phyloP scores from a whole-genome alignment of 345 rosid species.

The Syzygium aromaticum region DNA sequence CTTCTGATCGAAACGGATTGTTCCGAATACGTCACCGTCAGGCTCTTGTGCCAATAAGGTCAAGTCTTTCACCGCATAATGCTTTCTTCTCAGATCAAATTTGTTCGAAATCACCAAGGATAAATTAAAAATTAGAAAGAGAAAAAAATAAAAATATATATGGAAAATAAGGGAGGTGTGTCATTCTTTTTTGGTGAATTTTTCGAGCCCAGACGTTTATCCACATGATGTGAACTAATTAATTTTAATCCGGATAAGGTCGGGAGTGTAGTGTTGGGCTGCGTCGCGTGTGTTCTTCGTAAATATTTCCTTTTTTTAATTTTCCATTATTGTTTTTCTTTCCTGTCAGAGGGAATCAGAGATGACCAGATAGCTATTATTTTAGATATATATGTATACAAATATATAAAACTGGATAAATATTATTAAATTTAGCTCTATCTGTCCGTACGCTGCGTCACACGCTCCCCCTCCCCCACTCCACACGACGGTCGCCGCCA shows the following conservation, averaged over 20 bases:
- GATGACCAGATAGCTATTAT: too few relatives aligned
- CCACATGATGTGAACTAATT: neutral
- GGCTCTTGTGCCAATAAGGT: neutral
- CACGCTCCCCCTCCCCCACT: neutral
- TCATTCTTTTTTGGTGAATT: neutral
- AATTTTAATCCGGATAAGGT: neutral
- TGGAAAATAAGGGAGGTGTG: neutral
- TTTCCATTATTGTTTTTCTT: neutral
- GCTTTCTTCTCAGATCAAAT: neutral
- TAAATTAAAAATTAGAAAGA: neutral
- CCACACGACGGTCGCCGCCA: neutral
- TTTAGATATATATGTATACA: too few relatives aligned
- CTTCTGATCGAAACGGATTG: neutral
- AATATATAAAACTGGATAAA: neutral
- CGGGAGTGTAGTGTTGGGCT: neutral
- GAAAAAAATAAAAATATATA: rapidly evolving
- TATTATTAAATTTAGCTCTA: neutral
- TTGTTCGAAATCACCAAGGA: neutral
- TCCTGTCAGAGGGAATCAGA: neutral
- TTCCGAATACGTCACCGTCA: neutral
- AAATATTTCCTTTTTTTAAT: neutral
- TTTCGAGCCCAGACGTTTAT: neutral
- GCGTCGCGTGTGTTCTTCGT: neutral
- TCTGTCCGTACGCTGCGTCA: neutral
- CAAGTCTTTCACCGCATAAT: neutral